These are phyloP conservation scores for Neurospora sp. DNA, from an alignment of 495 filamentous ascomycete genomes.

Conservation along the genomic window DNA sequence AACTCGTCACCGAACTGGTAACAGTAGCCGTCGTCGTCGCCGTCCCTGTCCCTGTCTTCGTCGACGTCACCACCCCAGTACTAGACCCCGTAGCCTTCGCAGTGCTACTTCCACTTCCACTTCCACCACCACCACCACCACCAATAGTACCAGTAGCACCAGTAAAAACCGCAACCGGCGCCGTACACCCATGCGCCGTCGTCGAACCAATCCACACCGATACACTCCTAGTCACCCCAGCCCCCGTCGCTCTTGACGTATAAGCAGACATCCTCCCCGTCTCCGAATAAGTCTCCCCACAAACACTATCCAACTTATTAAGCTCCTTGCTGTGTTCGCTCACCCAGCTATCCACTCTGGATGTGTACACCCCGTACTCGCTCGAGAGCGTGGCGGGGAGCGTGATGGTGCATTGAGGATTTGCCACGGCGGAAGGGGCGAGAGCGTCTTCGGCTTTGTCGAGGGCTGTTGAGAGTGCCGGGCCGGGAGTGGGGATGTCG, in stretches of 20 bases:
- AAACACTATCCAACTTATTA: background rate
- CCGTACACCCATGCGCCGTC: background rate
- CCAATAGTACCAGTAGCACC: background rate
- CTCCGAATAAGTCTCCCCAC: background rate
- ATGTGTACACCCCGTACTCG: background rate
- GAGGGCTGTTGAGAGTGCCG: background rate
- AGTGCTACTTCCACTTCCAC: background rate
- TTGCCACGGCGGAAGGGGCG: background rate
- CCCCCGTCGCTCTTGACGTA: background rate
- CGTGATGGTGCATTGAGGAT: conserved; percentile 1
- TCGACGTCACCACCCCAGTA: background rate
- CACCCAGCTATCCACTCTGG: background rate
- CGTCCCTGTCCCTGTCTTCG: background rate
- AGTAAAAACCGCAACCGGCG: background rate
- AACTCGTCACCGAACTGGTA: background rate
- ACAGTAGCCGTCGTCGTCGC: background rate
- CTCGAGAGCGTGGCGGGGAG: background rate
- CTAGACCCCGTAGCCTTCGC: background rate
- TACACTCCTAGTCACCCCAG: background rate
- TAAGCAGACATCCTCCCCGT: background rate
- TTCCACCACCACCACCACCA: background rate
- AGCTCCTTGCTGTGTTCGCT: background rate
- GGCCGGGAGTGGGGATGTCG: conserved; percentile 12
- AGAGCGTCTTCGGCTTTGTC: background rate
- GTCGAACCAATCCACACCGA: background rate